Evolutionary conservation across 495 filamentous ascomycete genomes (phyloP).

Genomic region (Pyrenula aspistea): DNA sequence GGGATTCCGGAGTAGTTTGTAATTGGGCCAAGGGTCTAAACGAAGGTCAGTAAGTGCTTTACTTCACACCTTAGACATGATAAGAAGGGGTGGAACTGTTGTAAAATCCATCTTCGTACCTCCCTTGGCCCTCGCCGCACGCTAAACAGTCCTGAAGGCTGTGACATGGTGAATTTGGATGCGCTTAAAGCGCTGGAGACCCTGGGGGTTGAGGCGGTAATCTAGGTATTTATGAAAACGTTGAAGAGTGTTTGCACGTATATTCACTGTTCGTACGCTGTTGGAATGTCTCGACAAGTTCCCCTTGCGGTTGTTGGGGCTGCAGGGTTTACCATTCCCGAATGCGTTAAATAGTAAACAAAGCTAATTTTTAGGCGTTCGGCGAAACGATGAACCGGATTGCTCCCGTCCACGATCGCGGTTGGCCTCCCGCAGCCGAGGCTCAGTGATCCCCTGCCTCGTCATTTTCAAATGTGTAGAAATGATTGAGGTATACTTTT

Average conservation of each 20-base stretch:
- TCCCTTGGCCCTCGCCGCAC: slow-evolving; percentile 56
- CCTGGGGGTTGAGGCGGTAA: too few species aligned
- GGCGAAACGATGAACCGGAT: not conserved
- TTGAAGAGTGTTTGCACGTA: not conserved
- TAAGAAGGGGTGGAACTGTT: slow-evolving; percentile 1
- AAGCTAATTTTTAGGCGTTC: slow-evolving; percentile 4
- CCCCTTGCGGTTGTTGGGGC: slow-evolving; percentile 1
- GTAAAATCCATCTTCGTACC: slow-evolving; percentile 29
- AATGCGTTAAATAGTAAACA: slow-evolving; percentile 8
- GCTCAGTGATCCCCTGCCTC: not conserved
- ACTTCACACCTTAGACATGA: slow-evolving; percentile 6
- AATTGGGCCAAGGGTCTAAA: slow-evolving; percentile 65
- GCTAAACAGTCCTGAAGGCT: slow-evolving; percentile 63
- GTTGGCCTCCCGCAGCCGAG: not conserved
- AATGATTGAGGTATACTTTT: too few species aligned
- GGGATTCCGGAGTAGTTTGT: slow-evolving; percentile 73
- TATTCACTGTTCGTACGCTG: too few species aligned
- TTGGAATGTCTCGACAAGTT: too few species aligned
- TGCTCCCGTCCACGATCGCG: not conserved
- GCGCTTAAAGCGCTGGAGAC: not conserved
- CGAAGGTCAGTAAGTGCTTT: slow-evolving; percentile 9
- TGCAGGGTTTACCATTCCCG: not conserved
- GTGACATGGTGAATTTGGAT: slow-evolving; percentile 66
- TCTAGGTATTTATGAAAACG: too few species aligned
- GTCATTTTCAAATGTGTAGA: not conserved